These are phyloP conservation scores for Fusarium vanettenii DNA, from an alignment of 2,329 filamentous ascomycete species.

Conservation along the genomic window DNA sequence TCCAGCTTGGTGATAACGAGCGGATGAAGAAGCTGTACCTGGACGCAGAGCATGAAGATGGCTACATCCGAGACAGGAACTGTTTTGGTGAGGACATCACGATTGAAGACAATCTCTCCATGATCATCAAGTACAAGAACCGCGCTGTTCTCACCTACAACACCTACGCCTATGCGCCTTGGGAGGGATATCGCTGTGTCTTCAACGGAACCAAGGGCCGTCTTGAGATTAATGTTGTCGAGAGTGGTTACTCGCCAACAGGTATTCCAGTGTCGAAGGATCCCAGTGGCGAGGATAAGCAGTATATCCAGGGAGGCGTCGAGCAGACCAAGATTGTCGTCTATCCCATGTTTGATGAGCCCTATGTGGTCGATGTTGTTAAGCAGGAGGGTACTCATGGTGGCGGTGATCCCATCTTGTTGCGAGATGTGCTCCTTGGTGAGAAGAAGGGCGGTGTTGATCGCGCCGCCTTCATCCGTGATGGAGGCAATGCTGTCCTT, in stretches of 20 bases:
- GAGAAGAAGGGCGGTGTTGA: constrained; percentile 59
- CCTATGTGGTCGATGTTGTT: constrained; percentile 64
- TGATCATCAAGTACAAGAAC: constrained; percentile 68
- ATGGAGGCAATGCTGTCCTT: constrained; percentile 68
- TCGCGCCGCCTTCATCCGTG: constrained; percentile 67
- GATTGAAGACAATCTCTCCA: constrained; percentile 72
- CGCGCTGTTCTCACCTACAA: constrained; percentile 69
- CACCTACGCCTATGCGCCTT: constrained; percentile 69
- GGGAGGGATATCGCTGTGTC: constrained; percentile 68
- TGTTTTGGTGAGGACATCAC: constrained; percentile 72
- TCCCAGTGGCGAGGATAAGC: constrained; percentile 50
- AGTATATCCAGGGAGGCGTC: constrained; percentile 39
- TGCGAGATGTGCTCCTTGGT: constrained; percentile 68
- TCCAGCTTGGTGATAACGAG: constrained; percentile 63
- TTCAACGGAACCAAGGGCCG: constrained; percentile 70
- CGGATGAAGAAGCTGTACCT: constrained; percentile 69
- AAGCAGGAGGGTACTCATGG: constrained; percentile 67
- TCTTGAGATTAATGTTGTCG: constrained; percentile 70
- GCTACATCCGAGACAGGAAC: constrained; percentile 70
- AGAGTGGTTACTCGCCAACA: constrained; percentile 69
- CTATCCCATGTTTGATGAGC: constrained; percentile 67
- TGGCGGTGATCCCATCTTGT: constrained; percentile 65
- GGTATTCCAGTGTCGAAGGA: constrained; percentile 62
- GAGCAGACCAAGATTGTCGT: constrained; percentile 59
- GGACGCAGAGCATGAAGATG: constrained; percentile 72